These are phyloP conservation scores for Coemansia asiatica DNA, from an alignment of 192 early-diverging fungal species.

Conservation along the genomic window DNA sequence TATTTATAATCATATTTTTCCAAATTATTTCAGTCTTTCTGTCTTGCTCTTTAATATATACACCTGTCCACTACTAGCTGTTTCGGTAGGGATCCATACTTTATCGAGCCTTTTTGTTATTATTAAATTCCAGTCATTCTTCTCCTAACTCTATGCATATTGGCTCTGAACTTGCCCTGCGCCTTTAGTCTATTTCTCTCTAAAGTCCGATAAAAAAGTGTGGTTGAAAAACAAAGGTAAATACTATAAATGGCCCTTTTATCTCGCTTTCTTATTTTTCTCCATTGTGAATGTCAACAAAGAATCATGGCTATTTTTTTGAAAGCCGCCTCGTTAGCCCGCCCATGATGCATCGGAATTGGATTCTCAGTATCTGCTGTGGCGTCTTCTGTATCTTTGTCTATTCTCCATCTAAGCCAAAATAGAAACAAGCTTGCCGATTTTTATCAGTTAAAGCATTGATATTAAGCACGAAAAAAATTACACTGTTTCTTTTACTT, in stretches of 20 bases:
- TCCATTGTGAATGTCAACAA: too few species aligned
- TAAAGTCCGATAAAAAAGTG: too few species aligned
- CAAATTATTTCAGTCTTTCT: neutral
- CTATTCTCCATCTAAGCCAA: neutral
- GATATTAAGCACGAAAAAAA: neutral
- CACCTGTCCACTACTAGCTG: neutral
- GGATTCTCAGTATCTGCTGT: neutral
- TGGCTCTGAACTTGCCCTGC: neutral
- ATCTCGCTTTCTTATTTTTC: too few species aligned
- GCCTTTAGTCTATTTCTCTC: too few species aligned
- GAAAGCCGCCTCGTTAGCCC: too few species aligned
- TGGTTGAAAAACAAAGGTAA: neutral
- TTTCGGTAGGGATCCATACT: neutral
- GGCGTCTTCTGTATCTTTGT: neutral
- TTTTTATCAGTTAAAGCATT: neutral
- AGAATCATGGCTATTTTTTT: too few species aligned
- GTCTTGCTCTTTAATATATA: neutral
- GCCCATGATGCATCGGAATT: neutral
- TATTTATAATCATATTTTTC: neutral
- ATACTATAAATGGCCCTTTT: too few species aligned
- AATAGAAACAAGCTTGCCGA: neutral
- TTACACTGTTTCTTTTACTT: neutral
- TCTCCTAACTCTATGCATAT: neutral
- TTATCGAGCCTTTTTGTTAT: neutral
- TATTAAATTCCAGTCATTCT: neutral